Evolutionary conservation across 495 filamentous ascomycete genomes (phyloP), one percentile per base, ranked within the genome.

Genomic region (Amphirosellinia nigrospora): DNA sequence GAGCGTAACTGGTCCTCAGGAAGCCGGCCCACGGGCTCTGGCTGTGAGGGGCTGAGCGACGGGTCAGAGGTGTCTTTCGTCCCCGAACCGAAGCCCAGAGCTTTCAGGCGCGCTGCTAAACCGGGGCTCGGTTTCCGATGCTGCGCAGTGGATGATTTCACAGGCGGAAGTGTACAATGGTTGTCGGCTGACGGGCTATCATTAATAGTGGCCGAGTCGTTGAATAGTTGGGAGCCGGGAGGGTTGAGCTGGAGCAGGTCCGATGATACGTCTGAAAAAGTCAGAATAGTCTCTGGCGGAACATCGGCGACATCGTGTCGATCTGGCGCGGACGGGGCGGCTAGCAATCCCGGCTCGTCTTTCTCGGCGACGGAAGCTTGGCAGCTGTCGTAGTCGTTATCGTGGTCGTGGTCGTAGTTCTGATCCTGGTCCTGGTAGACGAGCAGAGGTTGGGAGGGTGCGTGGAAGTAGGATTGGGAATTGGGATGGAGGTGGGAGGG

Each of bases 81-180:
- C 7, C 75, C 43, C 19, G 84, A 75, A 68, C 86, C 82, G 78
- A 90, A 82, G 75, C 92, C 89, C 52, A 94, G 81, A 46, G 90
- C 84, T 75, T 91, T 93, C 66, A 94, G 87, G 79, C 92, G 90
- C 60, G 91, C 92, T 70, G 92, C 90, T 26, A 94, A 84, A 28
- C 91, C 91, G 50, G 92, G 91, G 34, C 91, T 93, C 3, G 87
- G 87, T 75, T 88, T 88, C 69, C 88, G 84, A 48, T 81, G 77
- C 68, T 80, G 78, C 68, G 75, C 76, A 50, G 68, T 43, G 28
- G 72, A 73, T 19, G 69, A 26, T 48, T 75, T 72, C 53, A 66
- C 62, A 28, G 72, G 55, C 15, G 68, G 59, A 38, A 59, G 63
- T 21, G 70, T 45, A 36, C 64, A 60, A 61, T 45, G 70, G 62